A percentile compares a stretch with the other conserved stretches of the same genome.
Conservation (phyloP, 2,329 filamentous ascomycete species). For the Colletotrichum sojae region DNA sequence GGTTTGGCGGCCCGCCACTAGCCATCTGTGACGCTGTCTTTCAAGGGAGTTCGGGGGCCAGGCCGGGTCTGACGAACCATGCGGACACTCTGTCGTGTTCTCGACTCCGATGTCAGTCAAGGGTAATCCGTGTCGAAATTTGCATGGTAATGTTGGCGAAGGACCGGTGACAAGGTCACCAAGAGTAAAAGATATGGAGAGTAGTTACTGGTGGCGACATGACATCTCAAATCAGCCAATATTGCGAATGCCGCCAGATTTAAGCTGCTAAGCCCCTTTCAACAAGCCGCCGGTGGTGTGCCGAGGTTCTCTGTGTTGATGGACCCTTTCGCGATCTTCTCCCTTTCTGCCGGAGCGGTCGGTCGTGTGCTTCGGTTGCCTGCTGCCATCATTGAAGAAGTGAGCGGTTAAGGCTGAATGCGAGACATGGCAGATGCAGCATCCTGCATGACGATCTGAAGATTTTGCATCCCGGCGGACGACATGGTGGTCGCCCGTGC, state of each 20-base stretch:
- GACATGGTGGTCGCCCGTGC: background rate
- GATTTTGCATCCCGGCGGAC: background rate
- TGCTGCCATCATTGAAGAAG: background rate
- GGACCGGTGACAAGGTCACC: too few species aligned
- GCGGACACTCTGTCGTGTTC: background rate
- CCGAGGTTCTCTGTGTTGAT: too few species aligned
- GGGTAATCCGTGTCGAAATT: background rate
- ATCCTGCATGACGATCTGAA: background rate
- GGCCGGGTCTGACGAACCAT: slow-evolving; percentile 7
- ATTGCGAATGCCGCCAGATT: too few species aligned
- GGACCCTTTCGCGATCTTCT: too few species aligned
- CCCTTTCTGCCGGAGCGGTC: too few species aligned
- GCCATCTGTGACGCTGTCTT: slow-evolving; percentile 10
- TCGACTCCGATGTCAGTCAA: background rate
- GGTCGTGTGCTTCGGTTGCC: too few species aligned
- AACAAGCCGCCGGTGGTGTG: too few species aligned
- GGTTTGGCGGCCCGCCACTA: background rate
- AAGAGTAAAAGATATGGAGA: too few species aligned
- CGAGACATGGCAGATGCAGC: background rate
- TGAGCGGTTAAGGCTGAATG: background rate
- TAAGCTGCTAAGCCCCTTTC: too few species aligned
- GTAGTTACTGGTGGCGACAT: too few species aligned
- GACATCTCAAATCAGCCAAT: too few species aligned
- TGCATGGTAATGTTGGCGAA: background rate
- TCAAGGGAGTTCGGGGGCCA: background rate